These are phyloP conservation scores for Trebouxiophyceae sp. DNA, from an alignment of 163 green algal species.

Conservation along the genomic window DNA sequence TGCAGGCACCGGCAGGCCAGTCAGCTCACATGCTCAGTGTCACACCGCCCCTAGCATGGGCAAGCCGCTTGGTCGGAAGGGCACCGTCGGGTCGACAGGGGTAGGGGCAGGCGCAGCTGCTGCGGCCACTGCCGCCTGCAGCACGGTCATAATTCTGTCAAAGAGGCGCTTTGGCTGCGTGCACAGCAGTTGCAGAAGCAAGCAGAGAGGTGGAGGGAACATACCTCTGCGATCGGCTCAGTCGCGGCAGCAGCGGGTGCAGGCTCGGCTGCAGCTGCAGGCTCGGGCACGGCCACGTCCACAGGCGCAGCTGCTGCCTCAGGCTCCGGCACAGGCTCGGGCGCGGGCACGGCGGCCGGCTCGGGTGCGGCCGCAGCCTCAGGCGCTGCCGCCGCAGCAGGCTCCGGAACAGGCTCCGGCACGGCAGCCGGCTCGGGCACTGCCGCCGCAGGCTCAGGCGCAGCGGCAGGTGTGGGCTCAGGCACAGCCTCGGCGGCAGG, in stretches of 20 bases:
- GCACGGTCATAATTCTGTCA: not conserved
- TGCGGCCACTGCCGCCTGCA: not conserved
- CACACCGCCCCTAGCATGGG: no score
- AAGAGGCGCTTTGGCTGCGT: not conserved
- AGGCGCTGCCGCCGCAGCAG: constrained; percentile 1
- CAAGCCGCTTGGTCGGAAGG: not conserved
- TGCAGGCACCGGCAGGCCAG: no score
- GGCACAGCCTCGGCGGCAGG: no score
- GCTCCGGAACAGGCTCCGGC: not conserved
- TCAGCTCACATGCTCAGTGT: no score
- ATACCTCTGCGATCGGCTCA: constrained; percentile 1
- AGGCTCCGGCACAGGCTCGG: not conserved
- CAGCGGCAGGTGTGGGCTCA: not conserved
- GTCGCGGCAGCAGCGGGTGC: not conserved
- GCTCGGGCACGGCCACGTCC: not conserved
- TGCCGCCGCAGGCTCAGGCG: not conserved
- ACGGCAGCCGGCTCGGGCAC: not conserved
- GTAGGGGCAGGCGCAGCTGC: not conserved
- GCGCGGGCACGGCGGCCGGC: not conserved
- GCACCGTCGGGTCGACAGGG: not conserved
- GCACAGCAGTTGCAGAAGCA: not conserved
- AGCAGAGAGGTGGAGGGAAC: not conserved
- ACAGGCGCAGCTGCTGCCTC: not conserved
- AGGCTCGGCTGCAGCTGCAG: constrained; percentile 5
- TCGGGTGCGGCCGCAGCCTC: not conserved